These are phyloP conservation scores for Alternaria brassicicola DNA, from an alignment of 2,329 filamentous ascomycete genomes.

Conservation along the genomic window DNA sequence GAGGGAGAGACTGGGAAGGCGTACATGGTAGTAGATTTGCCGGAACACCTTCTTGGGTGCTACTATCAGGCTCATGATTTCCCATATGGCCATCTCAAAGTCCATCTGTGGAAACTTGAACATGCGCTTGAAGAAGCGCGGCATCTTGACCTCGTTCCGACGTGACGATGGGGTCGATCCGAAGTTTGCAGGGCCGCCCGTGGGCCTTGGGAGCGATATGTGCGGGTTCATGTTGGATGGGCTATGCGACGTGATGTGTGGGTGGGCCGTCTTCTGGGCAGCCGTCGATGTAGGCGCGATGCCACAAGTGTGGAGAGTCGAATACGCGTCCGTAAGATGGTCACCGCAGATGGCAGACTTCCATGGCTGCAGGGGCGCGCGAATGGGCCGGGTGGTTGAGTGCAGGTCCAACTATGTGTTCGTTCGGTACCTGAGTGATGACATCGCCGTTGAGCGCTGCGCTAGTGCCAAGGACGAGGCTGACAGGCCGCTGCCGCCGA, in stretches of 20 bases:
- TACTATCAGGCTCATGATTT: slow-evolving; percentile 71
- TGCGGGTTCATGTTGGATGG: slow-evolving; percentile 61
- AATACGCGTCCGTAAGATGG: not conserved
- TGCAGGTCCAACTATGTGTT: slow-evolving; percentile 7
- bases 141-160: slow-evolving; percentile 64
- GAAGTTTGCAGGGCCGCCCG: slow-evolving; percentile 60
- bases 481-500: slow-evolving; percentile 5
- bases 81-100: slow-evolving; percentile 76
- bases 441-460: slow-evolving; percentile 21
- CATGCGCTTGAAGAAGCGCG: slow-evolving; percentile 70
- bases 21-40: slow-evolving; percentile 72
- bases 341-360: slow-evolving; percentile 10
- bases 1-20: not conserved
- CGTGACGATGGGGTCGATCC: slow-evolving; percentile 57
- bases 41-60: slow-evolving; percentile 74
- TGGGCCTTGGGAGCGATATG: slow-evolving; percentile 64
- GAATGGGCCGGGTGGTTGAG: not conserved
- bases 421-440: slow-evolving; percentile 26
- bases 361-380: slow-evolving; percentile 7
- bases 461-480: slow-evolving; percentile 20
- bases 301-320: not conserved
- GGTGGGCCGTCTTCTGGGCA: not conserved
- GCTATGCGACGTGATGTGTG: slow-evolving; percentile 2
- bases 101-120: slow-evolving; percentile 78
- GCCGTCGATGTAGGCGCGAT: not conserved